Conservation (phyloP, 2,329 filamentous ascomycete species). For the Colletotrichum tropicicola region DNA sequence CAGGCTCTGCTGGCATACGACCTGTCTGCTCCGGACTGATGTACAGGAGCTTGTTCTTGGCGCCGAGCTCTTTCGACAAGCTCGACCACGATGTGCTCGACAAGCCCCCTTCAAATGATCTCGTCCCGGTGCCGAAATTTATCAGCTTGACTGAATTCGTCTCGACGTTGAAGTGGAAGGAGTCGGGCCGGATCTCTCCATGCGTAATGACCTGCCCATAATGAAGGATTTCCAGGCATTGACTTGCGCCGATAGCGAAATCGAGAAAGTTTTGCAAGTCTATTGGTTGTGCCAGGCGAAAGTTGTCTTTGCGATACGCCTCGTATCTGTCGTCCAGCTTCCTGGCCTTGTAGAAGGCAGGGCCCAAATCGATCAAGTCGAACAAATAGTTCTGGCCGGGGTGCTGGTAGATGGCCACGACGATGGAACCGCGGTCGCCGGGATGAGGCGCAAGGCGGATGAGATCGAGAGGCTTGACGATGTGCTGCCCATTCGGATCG, state of each 20-base stretch:
- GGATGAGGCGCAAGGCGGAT: slow-evolving; percentile 74
- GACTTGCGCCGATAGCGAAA: slow-evolving; percentile 87
- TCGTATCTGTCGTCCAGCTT: slow-evolving; percentile 62
- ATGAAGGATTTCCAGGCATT: slow-evolving; percentile 91
- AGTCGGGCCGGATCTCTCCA: slow-evolving; percentile 89
- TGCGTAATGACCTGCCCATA: slow-evolving; percentile 88
- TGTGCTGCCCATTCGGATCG: slow-evolving; percentile 79
- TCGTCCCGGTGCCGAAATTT: slow-evolving; percentile 85
- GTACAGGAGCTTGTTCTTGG: slow-evolving; percentile 88
- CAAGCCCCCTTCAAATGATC: slow-evolving; percentile 90
- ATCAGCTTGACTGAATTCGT: slow-evolving; percentile 79
- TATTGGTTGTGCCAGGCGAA: slow-evolving; percentile 66
- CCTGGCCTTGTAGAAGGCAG: slow-evolving; percentile 71
- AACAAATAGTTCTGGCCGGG: slow-evolving; percentile 78
- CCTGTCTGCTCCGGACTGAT: slow-evolving; percentile 96
- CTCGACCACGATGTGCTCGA: slow-evolving; percentile 87
- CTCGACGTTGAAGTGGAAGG: slow-evolving; percentile 85
- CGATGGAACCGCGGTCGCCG: slow-evolving; percentile 74
- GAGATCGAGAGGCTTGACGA: slow-evolving; percentile 83
- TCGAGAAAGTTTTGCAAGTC: slow-evolving; percentile 83
- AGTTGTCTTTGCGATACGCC: slow-evolving; percentile 52
- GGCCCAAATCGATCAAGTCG: slow-evolving; percentile 79
- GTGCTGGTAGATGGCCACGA: slow-evolving; percentile 83
- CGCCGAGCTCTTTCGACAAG: slow-evolving; percentile 83
- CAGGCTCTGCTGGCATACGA: slow-evolving; percentile 89